Base-by-base conservation (phyloP, 768 basidiomycete genomes). In the Lenzites betulinus region DNA sequence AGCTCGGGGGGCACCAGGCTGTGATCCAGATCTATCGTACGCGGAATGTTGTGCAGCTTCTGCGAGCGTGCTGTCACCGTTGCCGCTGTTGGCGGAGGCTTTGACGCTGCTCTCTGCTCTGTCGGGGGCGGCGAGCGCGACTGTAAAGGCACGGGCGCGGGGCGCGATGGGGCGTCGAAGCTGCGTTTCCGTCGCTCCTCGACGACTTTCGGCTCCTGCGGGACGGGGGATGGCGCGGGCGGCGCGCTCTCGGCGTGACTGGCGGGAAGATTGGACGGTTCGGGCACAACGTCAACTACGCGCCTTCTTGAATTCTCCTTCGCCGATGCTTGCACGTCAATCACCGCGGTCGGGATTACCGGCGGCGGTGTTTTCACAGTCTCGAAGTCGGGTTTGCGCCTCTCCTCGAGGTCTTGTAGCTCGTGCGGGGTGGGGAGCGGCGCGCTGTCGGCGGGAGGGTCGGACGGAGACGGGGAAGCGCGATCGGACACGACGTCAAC, bases 11-110 rank as follows among this genome's bases (percentile, higher is more conserved):
- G 33, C 18, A 63, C 56, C 36, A 63, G 26, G 52, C 58, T 60
- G 59, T 57, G 63, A 41, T 64, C 58, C 46, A 54, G 58, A 39
- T 64, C 43, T 26, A 63, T 44, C 30, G 62, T n/a, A 13, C 57
- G 62, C 2, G 39, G 23, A 22, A 54, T 50, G 51, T 46, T 35
- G 18, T 52, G 26, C 22, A 46, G 46, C 50, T 56, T 61, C 41
- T 54, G 62, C 16, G 22, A 5, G 12, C 38, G 18, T n/a, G 23
- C 50, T 22, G 52, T 18, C 26, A 15, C 41, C 43, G 56, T 33
- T 9, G 52, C 33, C 28, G 30, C 30, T 33, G 30, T 30, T 15
- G 13, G 26, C 18, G 20, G 42, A 1, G 9, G 59, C 26, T 50
- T 22, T 44, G 54, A 33, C 18, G 12, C 26, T 48, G 46, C 35